Evolutionary conservation across 306 rosid genomes (phyloP).

Genomic region (Luffa aegyptiaca): DNA sequence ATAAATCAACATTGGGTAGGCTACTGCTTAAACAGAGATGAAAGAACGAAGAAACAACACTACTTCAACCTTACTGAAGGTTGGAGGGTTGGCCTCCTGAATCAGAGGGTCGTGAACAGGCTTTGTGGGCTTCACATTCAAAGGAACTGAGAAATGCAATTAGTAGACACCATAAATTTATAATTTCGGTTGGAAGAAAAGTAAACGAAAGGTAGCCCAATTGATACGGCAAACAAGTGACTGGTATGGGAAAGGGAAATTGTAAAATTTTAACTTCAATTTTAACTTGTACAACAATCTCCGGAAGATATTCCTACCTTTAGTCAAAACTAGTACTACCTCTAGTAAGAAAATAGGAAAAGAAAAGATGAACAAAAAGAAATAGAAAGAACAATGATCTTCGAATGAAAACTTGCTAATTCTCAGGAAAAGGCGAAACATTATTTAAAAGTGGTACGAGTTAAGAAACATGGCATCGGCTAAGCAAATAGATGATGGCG

Average conservation of each 20-base stretch:
- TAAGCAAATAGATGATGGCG: neutral
- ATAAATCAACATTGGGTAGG: slow-evolving; percentile 1
- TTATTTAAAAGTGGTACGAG: neutral
- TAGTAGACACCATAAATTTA: neutral
- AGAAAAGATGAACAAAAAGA: neutral
- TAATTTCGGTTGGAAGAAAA: neutral
- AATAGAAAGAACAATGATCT: neutral
- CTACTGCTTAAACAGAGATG: neutral
- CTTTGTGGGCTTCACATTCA: slow-evolving; percentile 33
- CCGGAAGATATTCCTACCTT: neutral
- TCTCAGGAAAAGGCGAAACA: neutral
- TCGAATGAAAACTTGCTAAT: neutral
- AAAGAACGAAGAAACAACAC: neutral
- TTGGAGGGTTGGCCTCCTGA: slow-evolving; percentile 34
- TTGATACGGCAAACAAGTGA: neutral
- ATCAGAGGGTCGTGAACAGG: slow-evolving; percentile 41
- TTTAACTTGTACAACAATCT: neutral
- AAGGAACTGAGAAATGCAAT: slow-evolving; percentile 36
- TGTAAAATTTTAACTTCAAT: neutral
- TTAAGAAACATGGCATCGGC: neutral
- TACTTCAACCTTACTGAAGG: slow-evolving; percentile 34
- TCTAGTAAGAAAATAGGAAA: neutral
- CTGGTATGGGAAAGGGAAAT: neutral
- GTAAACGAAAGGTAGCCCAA: neutral
- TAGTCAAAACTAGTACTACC: neutral